phyloP scores from a whole-genome alignment of 495 filamentous ascomycete genomes.

The Penicillium subrubescens region DNA sequence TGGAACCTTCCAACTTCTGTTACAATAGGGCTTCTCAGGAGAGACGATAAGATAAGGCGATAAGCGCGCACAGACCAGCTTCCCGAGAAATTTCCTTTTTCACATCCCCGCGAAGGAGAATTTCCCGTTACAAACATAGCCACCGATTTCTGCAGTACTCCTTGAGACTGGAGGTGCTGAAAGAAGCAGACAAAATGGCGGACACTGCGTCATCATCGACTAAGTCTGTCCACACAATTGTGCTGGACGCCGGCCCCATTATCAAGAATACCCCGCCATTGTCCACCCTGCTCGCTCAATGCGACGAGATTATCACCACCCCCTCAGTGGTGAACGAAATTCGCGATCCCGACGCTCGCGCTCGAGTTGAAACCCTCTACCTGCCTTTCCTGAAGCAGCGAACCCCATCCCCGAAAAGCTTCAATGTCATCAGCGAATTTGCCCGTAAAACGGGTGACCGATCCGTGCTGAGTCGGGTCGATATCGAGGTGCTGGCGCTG shows the following conservation, averaged over 20 bases:
- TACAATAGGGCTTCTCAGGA: neutral
- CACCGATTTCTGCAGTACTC: constrained; percentile 4
- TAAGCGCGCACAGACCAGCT: constrained; percentile 34
- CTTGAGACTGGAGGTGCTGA: neutral
- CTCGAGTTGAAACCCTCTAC: constrained; percentile 77
- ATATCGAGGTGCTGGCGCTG: constrained; percentile 86
- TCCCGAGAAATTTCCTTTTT: constrained; percentile 33
- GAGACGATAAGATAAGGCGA: constrained; percentile 30
- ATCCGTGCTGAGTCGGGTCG: constrained; percentile 79
- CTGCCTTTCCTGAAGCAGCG: constrained; percentile 81
- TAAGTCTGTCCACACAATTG: constrained; percentile 81
- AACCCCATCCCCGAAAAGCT: constrained; percentile 69
- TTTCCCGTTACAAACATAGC: constrained; percentile 13
- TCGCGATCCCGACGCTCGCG: constrained; percentile 77
- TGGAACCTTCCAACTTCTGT: too few species aligned
- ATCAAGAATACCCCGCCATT: constrained; percentile 84
- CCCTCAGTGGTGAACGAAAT: constrained; percentile 89
- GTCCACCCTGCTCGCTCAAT: constrained; percentile 72
- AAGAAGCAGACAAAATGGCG: constrained; percentile 35
- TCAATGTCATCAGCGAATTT: constrained; percentile 81
- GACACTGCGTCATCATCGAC: constrained; percentile 33
- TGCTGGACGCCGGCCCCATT: constrained; percentile 90
- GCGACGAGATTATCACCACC: constrained; percentile 79
- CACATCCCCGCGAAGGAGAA: constrained; percentile 5
- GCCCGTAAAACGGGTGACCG: constrained; percentile 88